Percentiles rank a stretch among this genome's conserved stretches.
Evolutionary conservation across 176 grass and related monocot species (phyloP).

Genomic region (Aegilops tauschii): DNA sequence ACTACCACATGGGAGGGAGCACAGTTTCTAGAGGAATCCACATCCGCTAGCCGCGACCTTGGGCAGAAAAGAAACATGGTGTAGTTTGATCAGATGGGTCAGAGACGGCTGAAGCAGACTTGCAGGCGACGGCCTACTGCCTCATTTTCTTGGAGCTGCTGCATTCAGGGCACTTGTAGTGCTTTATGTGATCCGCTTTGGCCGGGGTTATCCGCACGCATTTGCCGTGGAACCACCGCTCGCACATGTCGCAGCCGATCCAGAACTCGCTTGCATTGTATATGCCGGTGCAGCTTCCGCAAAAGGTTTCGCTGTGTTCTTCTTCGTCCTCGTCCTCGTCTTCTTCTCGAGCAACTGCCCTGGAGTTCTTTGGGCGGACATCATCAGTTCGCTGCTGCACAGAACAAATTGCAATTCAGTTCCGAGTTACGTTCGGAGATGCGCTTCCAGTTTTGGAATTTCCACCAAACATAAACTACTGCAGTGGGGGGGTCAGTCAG

Average conservation of each 20-base stretch:
- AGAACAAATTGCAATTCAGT: neutral
- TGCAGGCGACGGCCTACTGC: constrained; percentile 15
- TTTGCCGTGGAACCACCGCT: constrained; percentile 82
- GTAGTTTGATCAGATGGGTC: constrained; percentile 40
- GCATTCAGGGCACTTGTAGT: constrained; percentile 81
- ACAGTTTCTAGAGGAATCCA: constrained; percentile 33
- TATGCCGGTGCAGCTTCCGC: constrained; percentile 44
- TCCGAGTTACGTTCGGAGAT: neutral
- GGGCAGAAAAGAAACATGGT: neutral
- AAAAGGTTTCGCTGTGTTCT: constrained; percentile 67
- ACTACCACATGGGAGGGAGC: constrained; percentile 22
- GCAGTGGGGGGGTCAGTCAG: neutral
- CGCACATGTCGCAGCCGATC: constrained; percentile 77
- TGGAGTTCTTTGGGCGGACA: constrained; percentile 33
- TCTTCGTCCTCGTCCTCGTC: constrained; percentile 36
- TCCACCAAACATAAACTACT: neutral
- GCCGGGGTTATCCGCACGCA: constrained; percentile 71
- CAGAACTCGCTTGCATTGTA: constrained; percentile 67
- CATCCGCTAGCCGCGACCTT: constrained; percentile 29
- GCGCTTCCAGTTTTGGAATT: neutral
- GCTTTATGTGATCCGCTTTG: constrained; percentile 70
- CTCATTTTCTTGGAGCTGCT: constrained; percentile 67
- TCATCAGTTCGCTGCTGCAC: constrained; percentile 24
- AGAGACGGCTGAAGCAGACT: neutral
- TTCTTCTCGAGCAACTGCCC: constrained; percentile 16